Evolutionary conservation across 208 protist species (phyloP), one percentile per base, ranked within the genome.

Genomic region (Acanthamoeba healyi): DNA sequence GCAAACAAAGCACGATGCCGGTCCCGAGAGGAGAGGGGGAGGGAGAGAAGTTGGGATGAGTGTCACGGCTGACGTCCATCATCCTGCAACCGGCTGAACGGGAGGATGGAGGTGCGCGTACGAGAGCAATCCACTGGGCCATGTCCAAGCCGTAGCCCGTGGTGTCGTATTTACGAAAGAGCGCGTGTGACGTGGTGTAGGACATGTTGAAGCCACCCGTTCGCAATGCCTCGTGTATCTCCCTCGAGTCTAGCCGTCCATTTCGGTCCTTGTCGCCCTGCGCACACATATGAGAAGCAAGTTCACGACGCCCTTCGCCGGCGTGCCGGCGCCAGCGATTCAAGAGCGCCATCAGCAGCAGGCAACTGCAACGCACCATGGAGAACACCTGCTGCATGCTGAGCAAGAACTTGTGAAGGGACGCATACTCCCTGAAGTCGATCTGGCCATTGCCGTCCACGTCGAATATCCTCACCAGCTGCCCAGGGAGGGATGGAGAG

Each of bases 351-450:
- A n/a, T n/a, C n/a, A n/a, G n/a, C n/a, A n/a, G 0, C 12, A 72
- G 38, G 17, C 3, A 77, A 44, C 10, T 58, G 38, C 5, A 17
- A 79, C 24, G 74, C 5, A 91, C 84, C 84, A 91, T 67, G 5
- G 15, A 32, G 84, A 91, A 91, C 7, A 40, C 51, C 38, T 91
- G 84, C 65, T 93, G 88, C 88, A 93, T 93, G 88, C 88, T 93
- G 19, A 93, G 88, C 40, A 93, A 26, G 65, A 93, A 93, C 40
- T 81, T 93, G 88, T 74, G 88, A 1, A 93, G 88, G 32, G 63
- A 93, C 38, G 84, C 84, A 49, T 91, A 91, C 40, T 91, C 84
- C 5, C 51, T 91, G n/a, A 91, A 91, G 54, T 91, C 74, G 24
- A 93, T 93, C n/a, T 24, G 26, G 56, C 88, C 88, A 14, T 93